phyloP scores from a whole-genome alignment of 257 asterid species.

The Rehmannia glutinosa region DNA sequence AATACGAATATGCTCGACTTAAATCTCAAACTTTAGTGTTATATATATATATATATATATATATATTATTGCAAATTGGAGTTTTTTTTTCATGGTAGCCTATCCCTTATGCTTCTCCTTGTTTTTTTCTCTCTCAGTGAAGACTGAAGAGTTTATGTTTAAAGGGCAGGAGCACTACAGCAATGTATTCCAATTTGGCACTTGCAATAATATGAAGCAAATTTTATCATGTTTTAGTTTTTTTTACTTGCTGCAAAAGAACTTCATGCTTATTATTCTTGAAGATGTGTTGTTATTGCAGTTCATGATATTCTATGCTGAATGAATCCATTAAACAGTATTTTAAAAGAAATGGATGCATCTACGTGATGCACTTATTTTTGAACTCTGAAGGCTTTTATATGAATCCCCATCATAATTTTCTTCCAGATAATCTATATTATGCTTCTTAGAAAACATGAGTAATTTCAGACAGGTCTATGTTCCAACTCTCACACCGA shows the following conservation, averaged over 20 bases:
- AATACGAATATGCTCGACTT: constrained; percentile 44
- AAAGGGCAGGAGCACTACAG: not conserved
- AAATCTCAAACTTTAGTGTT: constrained; percentile 67
- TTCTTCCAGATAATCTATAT: not conserved
- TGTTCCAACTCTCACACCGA: not conserved
- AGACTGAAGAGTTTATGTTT: too few species aligned
- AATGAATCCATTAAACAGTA: not conserved
- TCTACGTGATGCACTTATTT: not conserved
- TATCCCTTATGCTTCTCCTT: not conserved
- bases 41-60: not conserved
- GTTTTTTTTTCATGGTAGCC: not conserved
- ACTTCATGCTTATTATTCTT: not conserved
- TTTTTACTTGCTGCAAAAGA: not conserved
- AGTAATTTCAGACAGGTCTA: not conserved
- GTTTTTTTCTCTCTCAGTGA: not conserved
- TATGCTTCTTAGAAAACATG: not conserved
- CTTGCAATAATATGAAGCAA: not conserved
- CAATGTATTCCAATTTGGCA: not conserved
- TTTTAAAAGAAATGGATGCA: not conserved
- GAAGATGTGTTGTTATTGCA: not conserved
- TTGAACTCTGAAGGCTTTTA: not conserved
- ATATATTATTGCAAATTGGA: not conserved
- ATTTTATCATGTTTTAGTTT: not conserved
- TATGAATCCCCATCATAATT: not conserved
- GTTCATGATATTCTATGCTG: not conserved